Base-by-base conservation (phyloP, 106 monocot genomes). In the Xerophyta viscosa region DNA sequence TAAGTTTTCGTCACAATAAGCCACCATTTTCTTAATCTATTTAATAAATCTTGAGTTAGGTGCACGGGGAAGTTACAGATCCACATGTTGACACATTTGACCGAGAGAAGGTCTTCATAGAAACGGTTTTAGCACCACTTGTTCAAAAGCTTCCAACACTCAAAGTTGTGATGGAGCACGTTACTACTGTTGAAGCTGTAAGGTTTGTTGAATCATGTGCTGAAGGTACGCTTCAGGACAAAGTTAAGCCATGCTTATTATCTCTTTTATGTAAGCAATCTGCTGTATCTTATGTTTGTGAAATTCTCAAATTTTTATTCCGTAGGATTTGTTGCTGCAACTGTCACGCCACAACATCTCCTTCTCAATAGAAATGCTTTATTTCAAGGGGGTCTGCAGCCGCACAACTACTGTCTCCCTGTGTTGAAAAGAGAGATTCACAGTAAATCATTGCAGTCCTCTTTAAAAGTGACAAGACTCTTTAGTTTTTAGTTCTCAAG, bases 31-130 rank as follows among this genome's bases (percentile, higher is more conserved):
- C n/a, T n/a, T n/a, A n/a, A n/a, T n/a, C n/a, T n/a, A n/a, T n/a
- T n/a, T n/a, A n/a, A n/a, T 36, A 11, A 6, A 11, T 36, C 5
- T 11, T 6, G 11, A 6, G 5, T 36, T 11, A 94, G 94, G 94
- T 94, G 17, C 94, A 94, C 63, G 94, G 94, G 26, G 94, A 94
- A 75, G 88, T 88, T 45, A 81, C 88, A 41, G 88, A 94, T 71
- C 76, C 81, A 54, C 58, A 24, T 54, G 70, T 94, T 39, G 94
- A 94, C 59, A 76, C 78, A 61, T 94, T 94, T 76, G 88, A 94
- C 46, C 71, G 88, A 14, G 94, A 94, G 28, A 93, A 69, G 37
- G 80, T 85, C 21, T 94, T 94, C 43, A 85, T 94, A 57, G 81
- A 94, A n/a, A 80, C 74, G 2, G 77, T 79, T 39, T 78, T 94